Evolutionary conservation across 164 flowering plant genomes (phyloP).

Genomic region (Aristolochia fimbriata): DNA sequence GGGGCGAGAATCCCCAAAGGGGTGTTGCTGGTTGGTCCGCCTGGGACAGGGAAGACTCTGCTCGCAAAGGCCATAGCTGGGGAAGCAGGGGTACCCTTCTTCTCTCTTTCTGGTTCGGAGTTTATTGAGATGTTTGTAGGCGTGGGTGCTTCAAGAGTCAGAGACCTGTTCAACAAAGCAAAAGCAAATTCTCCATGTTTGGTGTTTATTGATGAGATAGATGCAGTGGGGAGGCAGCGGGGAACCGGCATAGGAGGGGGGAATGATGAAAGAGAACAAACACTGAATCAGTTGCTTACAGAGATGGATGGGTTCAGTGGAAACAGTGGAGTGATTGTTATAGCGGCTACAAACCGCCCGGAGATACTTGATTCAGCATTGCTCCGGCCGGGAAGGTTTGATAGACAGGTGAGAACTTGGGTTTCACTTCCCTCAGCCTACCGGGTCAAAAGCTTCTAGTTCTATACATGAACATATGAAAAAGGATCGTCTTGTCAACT

Average conservation of each 20-base stretch:
- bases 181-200: conserved; percentile 55
- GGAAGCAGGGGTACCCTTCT: conserved; percentile 74
- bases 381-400: conserved; percentile 72
- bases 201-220: conserved; percentile 70
- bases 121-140: conserved; percentile 79
- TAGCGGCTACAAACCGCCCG: conserved; percentile 73
- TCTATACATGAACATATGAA: neutral
- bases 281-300: conserved; percentile 57
- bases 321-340: conserved; percentile 57
- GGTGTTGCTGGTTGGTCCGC: conserved; percentile 57
- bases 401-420: conserved; percentile 36
- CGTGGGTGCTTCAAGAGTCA: conserved; percentile 67
- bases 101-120: conserved; percentile 61
- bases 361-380: conserved; percentile 63
- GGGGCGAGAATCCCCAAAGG: conserved; percentile 71
- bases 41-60: conserved; percentile 72
- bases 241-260: conserved; percentile 75
- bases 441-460: neutral
- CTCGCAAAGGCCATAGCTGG: conserved; percentile 73
- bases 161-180: conserved; percentile 59
- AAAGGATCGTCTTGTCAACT: neutral
- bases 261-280: conserved; percentile 63
- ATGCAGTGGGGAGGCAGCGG: conserved; percentile 65
- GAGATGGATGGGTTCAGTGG: conserved; percentile 75
- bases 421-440: neutral